Base-by-base conservation (phyloP, 2,329 filamentous ascomycete species). In the Botryotinia convoluta region DNA sequence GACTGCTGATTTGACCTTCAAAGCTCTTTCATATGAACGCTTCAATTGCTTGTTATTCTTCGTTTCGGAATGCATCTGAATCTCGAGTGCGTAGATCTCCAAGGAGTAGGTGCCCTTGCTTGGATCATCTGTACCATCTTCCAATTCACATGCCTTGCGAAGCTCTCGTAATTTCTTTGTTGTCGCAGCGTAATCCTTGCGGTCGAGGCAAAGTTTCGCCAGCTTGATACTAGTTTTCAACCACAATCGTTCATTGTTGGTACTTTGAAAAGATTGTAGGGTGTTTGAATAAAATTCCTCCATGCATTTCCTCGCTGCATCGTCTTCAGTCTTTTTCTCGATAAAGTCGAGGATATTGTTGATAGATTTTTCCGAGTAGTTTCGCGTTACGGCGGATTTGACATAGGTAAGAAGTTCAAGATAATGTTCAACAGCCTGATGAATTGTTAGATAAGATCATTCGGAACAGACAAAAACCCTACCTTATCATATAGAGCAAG, bases 321-420 rank as follows among this genome's bases (percentile, higher is more conserved):
- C 88, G 73, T 91, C 91, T 57, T 91, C 87, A 20, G 90, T 87
- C n/a, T 90, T 93, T 84, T 98, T 98, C 83, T 98, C 95, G 77
- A 99, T 96, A 82, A 92, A 97, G 84, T 98, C 96, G 64, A 99
- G 90, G 91, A 99, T 97, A 82, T 98, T 98, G 84, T 98, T 98
- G 85, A 99, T 97, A 20, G 95, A 98, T 83, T 98, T 98, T 83
- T 99, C 96, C 1, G 96, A 98, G 84, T 98, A 98, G 84, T 98
- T 99, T 76, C 96, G 91, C 59, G 96, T 98, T 64, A 99, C 95
- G 12, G 95, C 95, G 4, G 93, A 97, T 83, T 96, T 97, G 84
- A 98, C 95, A 80, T 98, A 99, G 64, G 95, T 98, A 77, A 99
- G 90, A 44, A 99, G 93, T 84, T 98, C 94, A 77, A 90, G 91